A percentile compares a stretch with the other conserved stretches of the same genome.
These are phyloP conservation scores for Cudoniella acicularis DNA, from an alignment of 495 filamentous ascomycete species.

Conservation along the genomic window DNA sequence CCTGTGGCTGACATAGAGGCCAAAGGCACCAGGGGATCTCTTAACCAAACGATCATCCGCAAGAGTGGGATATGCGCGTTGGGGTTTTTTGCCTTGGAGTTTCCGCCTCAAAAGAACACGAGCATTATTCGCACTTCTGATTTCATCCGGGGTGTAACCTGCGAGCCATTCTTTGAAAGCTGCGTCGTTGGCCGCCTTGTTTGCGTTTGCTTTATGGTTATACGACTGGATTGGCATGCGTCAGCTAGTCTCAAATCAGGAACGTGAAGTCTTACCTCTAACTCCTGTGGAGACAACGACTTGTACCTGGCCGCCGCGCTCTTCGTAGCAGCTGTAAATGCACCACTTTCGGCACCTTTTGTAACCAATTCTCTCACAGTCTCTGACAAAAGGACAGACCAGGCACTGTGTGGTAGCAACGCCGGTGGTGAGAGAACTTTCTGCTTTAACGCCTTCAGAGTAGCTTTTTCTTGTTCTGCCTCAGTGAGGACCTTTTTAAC, in stretches of 20 bases:
- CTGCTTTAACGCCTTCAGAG: conserved; percentile 9
- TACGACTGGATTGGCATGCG: conserved; percentile 40
- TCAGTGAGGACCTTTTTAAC: conserved; percentile 14
- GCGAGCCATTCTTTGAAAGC: conserved; percentile 51
- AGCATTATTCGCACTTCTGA: conserved; percentile 57
- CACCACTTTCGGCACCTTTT: background rate
- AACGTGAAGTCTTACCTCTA: conserved; percentile 16
- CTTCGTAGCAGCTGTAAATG: too few relatives aligned
- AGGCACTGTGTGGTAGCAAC: background rate
- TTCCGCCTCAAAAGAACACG: conserved; percentile 38
- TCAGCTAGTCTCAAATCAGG: conserved; percentile 5
- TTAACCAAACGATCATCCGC: conserved; percentile 55
- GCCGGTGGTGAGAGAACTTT: conserved; percentile 7
- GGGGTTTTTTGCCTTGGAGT: conserved; percentile 15
- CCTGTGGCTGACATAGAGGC: conserved; percentile 43
- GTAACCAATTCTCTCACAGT: background rate
- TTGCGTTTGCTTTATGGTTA: conserved; percentile 47
- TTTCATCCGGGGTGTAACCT: conserved; percentile 51
- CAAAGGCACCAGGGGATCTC: conserved; percentile 30
- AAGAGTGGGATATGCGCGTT: conserved; percentile 24
- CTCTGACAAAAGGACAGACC: conserved; percentile 4
- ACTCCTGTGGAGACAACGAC: conserved; percentile 12
- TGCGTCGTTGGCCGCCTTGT: conserved; percentile 36
- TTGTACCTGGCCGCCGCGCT: conserved; percentile 18
- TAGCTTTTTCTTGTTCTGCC: conserved; percentile 4